These are phyloP conservation scores for Termitomyces heimii DNA, from an alignment of 768 basidiomycete genomes.

Conservation along the genomic window DNA sequence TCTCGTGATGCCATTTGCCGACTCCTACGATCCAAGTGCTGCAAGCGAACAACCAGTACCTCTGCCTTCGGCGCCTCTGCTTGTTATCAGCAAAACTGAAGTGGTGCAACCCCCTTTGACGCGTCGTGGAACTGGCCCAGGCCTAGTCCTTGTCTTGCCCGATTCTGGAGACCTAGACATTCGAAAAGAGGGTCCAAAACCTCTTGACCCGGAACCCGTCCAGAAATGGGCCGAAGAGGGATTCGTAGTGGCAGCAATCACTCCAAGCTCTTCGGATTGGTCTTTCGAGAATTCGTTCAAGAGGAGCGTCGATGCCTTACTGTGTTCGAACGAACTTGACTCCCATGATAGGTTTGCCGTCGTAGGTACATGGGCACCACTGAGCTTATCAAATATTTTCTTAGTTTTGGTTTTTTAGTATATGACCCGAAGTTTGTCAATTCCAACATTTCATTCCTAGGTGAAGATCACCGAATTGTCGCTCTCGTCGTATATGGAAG, in stretches of 20 bases:
- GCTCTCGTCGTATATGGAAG: conserved; percentile 34
- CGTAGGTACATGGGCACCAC: conserved; percentile 24
- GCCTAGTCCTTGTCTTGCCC: conserved; percentile 38
- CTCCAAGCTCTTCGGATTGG: conserved; percentile 14
- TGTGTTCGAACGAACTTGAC: conserved; percentile 30
- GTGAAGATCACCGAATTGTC: conserved; percentile 24
- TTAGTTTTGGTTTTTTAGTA: conserved; percentile 15
- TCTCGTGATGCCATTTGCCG: conserved; percentile 9
- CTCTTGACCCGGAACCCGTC: conserved; percentile 42
- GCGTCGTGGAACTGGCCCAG: conserved; percentile 42
- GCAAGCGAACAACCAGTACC: conserved; percentile 31
- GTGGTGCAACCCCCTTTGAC: conserved; percentile 42
- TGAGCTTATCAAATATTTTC: neutral
- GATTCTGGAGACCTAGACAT: conserved; percentile 17
- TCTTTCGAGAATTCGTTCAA: conserved; percentile 23
- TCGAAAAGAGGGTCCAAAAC: conserved; percentile 17
- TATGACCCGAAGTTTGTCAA: conserved; percentile 27
- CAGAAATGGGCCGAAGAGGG: conserved; percentile 54
- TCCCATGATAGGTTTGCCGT: conserved; percentile 38
- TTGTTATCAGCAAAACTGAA: conserved; percentile 23
- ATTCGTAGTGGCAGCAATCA: conserved; percentile 38
- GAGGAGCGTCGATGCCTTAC: conserved; percentile 28
- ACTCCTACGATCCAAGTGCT: conserved; percentile 33
- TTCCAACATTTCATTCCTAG: conserved; percentile 21
- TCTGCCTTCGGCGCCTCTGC: conserved; percentile 35